Evolutionary conservation across 305 asterid genomes (phyloP).

Genomic region (Solanum hybrid): DNA sequence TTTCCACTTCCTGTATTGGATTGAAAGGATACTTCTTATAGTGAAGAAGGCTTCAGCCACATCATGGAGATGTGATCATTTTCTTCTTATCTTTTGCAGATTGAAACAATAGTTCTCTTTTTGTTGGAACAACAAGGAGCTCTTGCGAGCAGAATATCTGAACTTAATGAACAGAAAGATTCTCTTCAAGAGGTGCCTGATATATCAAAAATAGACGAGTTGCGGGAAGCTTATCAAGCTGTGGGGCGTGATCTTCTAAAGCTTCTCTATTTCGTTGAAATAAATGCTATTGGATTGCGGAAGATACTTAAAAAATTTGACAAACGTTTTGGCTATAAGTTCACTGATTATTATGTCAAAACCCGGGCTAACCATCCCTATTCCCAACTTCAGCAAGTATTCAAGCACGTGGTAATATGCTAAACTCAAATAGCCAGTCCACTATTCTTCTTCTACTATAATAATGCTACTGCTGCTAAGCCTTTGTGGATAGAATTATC

Average conservation of each 20-base stretch:
- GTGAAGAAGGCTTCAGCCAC: background rate
- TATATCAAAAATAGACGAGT: constrained; percentile 58
- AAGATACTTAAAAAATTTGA: constrained; percentile 94
- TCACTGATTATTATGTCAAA: constrained; percentile 87
- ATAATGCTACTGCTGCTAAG: background rate
- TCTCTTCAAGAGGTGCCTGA: constrained; percentile 70
- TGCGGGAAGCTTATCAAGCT: constrained; percentile 78
- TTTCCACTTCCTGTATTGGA: background rate
- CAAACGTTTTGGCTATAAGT: constrained; percentile 79
- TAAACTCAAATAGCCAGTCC: constrained; percentile 5
- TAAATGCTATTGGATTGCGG: constrained; percentile 87
- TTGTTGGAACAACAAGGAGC: constrained; percentile 91
- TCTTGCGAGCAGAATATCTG: constrained; percentile 63
- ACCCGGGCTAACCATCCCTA: constrained; percentile 95
- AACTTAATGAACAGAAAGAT: constrained; percentile 65
- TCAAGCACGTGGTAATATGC: constrained; percentile 92
- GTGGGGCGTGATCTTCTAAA: constrained; percentile 83
- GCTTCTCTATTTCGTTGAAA: constrained; percentile 81
- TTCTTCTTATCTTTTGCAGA: constrained; percentile 37
- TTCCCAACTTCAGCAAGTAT: constrained; percentile 96
- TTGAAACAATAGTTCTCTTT: constrained; percentile 87
- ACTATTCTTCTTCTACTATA: constrained; percentile 11
- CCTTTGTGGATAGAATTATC: background rate
- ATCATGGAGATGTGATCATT: background rate
- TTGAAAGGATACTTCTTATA: background rate